Percentiles rank a stretch among this genome's conserved stretches.
phyloP scores from a whole-genome alignment of 257 asterid species.

The Fraxinus anomala region DNA sequence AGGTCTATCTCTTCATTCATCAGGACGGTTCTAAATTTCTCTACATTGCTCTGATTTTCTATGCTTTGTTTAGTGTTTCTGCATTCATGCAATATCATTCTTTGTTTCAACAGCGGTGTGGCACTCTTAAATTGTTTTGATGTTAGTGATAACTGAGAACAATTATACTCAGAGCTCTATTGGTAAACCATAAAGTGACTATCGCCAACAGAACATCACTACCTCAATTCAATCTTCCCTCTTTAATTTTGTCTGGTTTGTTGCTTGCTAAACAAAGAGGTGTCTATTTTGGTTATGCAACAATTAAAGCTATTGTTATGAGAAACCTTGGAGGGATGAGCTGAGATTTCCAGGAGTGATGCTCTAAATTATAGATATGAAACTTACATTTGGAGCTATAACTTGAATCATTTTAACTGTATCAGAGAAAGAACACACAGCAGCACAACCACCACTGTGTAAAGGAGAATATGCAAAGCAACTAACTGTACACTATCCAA shows the following conservation, averaged over 20 bases:
- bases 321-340: neutral
- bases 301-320: neutral
- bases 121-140: neutral
- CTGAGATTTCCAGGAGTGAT: neutral
- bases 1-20: slow-evolving; percentile 57
- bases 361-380: neutral
- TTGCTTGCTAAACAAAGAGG: neutral
- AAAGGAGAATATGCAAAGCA: neutral
- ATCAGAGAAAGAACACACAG: neutral
- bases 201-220: slow-evolving; percentile 2
- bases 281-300: neutral
- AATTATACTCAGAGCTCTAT: neutral
- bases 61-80: neutral
- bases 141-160: neutral
- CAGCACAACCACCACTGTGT: neutral
- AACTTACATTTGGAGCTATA: neutral
- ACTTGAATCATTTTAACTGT: neutral
- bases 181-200: slow-evolving; percentile 9
- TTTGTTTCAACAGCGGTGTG: neutral
- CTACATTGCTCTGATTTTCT: slow-evolving; percentile 1
- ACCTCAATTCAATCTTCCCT: neutral
- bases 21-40: slow-evolving; percentile 20
- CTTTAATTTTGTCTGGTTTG: slow-evolving; percentile 4
- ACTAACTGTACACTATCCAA: neutral
- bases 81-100: neutral